Conservation (phyloP, 1,284 basidiomycete genomes). For the Trametes versicolor region DNA sequence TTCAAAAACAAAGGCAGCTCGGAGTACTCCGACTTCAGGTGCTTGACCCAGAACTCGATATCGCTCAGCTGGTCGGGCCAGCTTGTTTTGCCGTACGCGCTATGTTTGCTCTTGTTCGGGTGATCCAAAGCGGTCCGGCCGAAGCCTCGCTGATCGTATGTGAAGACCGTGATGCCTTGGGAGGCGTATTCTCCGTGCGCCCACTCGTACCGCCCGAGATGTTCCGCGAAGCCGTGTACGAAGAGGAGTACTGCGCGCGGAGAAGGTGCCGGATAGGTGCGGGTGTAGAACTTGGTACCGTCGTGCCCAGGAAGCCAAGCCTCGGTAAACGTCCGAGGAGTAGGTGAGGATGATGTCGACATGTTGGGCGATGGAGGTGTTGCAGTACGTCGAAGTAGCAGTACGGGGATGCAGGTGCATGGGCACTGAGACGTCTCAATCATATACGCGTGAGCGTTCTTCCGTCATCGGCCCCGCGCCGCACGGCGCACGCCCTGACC, state of each 20-base stretch:
- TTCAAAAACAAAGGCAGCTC: constrained; percentile 74
- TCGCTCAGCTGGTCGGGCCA: constrained; percentile 77
- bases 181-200: constrained; percentile 70
- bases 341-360: neutral
- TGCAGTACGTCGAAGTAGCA: neutral
- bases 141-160: constrained; percentile 90
- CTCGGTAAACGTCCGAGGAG: constrained; percentile 33
- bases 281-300: constrained; percentile 55
- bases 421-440: neutral
- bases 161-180: constrained; percentile 72
- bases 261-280: constrained; percentile 49
- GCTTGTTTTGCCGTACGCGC: constrained; percentile 74
- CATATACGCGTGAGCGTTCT: constrained; percentile 4
- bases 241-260: constrained; percentile 79
- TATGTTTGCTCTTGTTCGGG: constrained; percentile 55
- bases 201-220: constrained; percentile 78
- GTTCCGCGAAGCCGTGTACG: constrained; percentile 87
- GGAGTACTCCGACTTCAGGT: constrained; percentile 56
- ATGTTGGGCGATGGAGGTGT: neutral
- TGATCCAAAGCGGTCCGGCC: constrained; percentile 78
- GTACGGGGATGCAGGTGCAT: neutral
- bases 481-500: no score
- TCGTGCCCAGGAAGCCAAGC: constrained; percentile 52
- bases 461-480: constrained; percentile 8
- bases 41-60: constrained; percentile 71